These are phyloP conservation scores for Coelastrella sp. DNA, from an alignment of 139 green algal genomes.

Conservation along the genomic window DNA sequence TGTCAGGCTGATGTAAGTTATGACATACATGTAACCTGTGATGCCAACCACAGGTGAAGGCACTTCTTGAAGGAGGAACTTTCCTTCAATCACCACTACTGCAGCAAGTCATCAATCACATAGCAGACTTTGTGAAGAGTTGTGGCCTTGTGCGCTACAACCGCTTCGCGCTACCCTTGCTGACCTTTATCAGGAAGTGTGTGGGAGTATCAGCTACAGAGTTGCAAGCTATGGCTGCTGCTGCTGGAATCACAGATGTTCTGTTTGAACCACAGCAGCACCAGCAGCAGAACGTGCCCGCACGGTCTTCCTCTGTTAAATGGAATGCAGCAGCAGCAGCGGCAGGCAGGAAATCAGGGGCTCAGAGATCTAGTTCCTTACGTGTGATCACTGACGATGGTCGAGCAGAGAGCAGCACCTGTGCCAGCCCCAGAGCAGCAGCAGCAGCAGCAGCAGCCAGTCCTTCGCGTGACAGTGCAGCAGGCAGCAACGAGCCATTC, in stretches of 20 bases:
- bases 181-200: conserved; percentile 71
- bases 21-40: neutral
- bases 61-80: conserved; percentile 63
- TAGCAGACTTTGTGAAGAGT: conserved; percentile 18
- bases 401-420: too few species aligned
- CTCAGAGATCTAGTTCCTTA: too few species aligned
- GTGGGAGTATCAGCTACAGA: conserved; percentile 50
- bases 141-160: conserved; percentile 60
- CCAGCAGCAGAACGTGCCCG: too few species aligned
- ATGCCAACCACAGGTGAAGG: conserved; percentile 67
- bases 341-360: neutral
- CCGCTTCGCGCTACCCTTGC: conserved; percentile 62
- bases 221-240: conserved; percentile 56
- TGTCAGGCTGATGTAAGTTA: neutral
- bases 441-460: neutral
- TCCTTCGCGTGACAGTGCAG: neutral
- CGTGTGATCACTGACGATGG: too few species aligned
- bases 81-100: conserved; percentile 57
- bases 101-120: neutral
- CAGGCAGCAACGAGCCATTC: neutral
- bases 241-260: conserved; percentile 46
- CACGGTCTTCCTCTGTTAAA: too few species aligned
- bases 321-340: neutral
- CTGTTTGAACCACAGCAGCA: conserved; percentile 52
- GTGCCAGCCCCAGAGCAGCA: neutral